These are phyloP conservation scores for Podospora conica DNA, from an alignment of 495 filamentous ascomycete genomes.

Conservation along the genomic window DNA sequence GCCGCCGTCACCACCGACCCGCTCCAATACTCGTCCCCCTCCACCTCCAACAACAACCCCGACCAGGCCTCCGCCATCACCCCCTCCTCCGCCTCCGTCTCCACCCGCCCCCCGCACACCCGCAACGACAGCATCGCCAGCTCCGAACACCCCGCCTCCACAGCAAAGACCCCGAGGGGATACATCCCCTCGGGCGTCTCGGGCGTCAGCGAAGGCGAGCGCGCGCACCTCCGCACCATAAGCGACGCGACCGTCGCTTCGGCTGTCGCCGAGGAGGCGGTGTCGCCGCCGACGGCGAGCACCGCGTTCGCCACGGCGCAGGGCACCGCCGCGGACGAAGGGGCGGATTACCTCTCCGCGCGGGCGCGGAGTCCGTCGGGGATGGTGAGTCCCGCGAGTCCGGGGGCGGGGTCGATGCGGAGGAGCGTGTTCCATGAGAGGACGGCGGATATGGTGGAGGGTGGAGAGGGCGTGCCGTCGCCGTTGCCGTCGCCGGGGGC, in stretches of 20 bases:
- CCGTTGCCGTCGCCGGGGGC: neutral
- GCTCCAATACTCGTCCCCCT: constrained; percentile 16
- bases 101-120: constrained; percentile 13
- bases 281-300: constrained; percentile 18
- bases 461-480: neutral
- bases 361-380: neutral
- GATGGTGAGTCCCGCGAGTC: neutral
- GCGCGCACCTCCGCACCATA: constrained; percentile 41
- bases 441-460: constrained; percentile 30
- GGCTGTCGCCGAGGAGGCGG: neutral
- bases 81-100: constrained; percentile 12
- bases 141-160: neutral
- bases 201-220: constrained; percentile 36
- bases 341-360: constrained; percentile 25
- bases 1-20: constrained; percentile 6
- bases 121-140: neutral
- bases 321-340: neutral
- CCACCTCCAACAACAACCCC: constrained; percentile 16
- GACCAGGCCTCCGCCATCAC: constrained; percentile 24
- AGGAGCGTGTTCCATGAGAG: constrained; percentile 36
- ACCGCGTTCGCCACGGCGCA: constrained; percentile 10
- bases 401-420: constrained; percentile 16
- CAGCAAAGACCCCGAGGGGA: constrained; percentile 2
- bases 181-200: constrained; percentile 37
- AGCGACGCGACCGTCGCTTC: constrained; percentile 41